These are phyloP conservation scores for Pythium volutum DNA, from an alignment of 352 stramenopile species.

Conservation along the genomic window DNA sequence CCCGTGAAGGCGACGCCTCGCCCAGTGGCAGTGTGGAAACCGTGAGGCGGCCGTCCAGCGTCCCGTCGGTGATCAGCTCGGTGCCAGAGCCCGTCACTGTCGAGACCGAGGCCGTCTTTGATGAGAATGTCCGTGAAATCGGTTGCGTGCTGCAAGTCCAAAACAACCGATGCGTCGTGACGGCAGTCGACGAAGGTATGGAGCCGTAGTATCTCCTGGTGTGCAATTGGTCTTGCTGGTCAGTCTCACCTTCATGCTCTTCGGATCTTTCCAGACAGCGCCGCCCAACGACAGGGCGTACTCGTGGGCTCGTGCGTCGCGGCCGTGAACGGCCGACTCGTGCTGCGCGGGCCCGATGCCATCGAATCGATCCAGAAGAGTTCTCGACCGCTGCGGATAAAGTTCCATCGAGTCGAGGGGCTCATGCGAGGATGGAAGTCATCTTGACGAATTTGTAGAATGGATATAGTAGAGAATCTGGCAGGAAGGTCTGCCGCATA, in stretches of 20 bases:
- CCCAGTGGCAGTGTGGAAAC: not conserved
- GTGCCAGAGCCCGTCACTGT: slow-evolving; percentile 59
- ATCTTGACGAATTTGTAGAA: not conserved
- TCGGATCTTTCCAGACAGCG: slow-evolving; percentile 29
- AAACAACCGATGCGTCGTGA: slow-evolving; percentile 59
- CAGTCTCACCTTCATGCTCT: not conserved
- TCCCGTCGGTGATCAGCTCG: slow-evolving; percentile 38
- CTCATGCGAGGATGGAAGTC: slow-evolving; percentile 66
- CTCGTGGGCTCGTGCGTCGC: slow-evolving; percentile 67
- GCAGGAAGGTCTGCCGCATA: slow-evolving; percentile 9
- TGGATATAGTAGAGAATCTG: not conserved
- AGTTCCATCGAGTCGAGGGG: slow-evolving; percentile 71
- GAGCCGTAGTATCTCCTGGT: too few species aligned
- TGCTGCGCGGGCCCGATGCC: slow-evolving; percentile 43
- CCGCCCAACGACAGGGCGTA: slow-evolving; percentile 49
- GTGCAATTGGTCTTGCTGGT: not conserved
- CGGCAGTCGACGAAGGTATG: slow-evolving; percentile 46
- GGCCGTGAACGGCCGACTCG: slow-evolving; percentile 58
- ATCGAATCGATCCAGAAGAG: slow-evolving; percentile 52
- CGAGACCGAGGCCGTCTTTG: slow-evolving; percentile 53
- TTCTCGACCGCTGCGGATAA: slow-evolving; percentile 56
- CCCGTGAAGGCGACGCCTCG: not conserved
- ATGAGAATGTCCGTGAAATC: slow-evolving; percentile 42
- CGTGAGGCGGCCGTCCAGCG: not conserved
- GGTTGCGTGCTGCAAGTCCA: slow-evolving; percentile 53